Percentiles rank a stretch among this genome's conserved stretches.
Evolutionary conservation across 2,329 filamentous ascomycete genomes (phyloP).

Genomic region (Alternaria gaisen): DNA sequence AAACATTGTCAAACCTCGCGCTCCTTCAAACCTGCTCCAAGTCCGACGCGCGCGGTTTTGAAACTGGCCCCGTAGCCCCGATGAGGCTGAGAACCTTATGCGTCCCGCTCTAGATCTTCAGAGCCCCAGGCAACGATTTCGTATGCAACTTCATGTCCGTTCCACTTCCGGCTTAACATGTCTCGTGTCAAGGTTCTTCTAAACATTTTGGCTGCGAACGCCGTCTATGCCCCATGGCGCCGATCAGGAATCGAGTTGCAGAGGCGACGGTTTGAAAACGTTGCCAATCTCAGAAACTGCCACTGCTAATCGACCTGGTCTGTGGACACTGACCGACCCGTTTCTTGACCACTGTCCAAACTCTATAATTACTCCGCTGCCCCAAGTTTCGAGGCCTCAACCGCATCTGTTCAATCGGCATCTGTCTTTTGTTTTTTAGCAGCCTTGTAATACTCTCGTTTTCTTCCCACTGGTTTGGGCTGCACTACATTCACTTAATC

Average conservation of each 20-base stretch:
- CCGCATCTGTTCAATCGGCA: slow-evolving; percentile 51
- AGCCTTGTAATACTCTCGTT: slow-evolving; percentile 59
- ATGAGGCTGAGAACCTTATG: slow-evolving; percentile 43
- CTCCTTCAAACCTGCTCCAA: slow-evolving; percentile 48
- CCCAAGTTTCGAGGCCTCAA: slow-evolving; percentile 50
- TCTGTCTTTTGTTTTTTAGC: slow-evolving; percentile 51
- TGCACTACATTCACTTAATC: slow-evolving; percentile 60
- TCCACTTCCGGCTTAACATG: slow-evolving; percentile 48
- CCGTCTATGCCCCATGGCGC: slow-evolving; percentile 42
- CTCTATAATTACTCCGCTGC: slow-evolving; percentile 49
- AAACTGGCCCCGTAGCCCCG: slow-evolving; percentile 48
- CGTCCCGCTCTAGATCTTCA: slow-evolving; percentile 33
- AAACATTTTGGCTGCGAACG: slow-evolving; percentile 48
- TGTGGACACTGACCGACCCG: slow-evolving; percentile 33
- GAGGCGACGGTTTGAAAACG: slow-evolving; percentile 54
- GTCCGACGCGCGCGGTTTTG: slow-evolving; percentile 51
- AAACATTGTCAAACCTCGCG: slow-evolving; percentile 52
- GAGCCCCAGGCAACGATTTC: slow-evolving; percentile 38
- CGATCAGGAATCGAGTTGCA: slow-evolving; percentile 50
- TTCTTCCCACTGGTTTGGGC: slow-evolving; percentile 63
- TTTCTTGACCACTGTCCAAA: slow-evolving; percentile 43
- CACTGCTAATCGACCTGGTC: slow-evolving; percentile 51
- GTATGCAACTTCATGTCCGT: slow-evolving; percentile 33
- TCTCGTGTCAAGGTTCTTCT: slow-evolving; percentile 50
- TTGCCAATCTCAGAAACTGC: slow-evolving; percentile 51